phyloP scores from a whole-genome alignment of 139 green algal species.

The Micractinium conductrix region DNA sequence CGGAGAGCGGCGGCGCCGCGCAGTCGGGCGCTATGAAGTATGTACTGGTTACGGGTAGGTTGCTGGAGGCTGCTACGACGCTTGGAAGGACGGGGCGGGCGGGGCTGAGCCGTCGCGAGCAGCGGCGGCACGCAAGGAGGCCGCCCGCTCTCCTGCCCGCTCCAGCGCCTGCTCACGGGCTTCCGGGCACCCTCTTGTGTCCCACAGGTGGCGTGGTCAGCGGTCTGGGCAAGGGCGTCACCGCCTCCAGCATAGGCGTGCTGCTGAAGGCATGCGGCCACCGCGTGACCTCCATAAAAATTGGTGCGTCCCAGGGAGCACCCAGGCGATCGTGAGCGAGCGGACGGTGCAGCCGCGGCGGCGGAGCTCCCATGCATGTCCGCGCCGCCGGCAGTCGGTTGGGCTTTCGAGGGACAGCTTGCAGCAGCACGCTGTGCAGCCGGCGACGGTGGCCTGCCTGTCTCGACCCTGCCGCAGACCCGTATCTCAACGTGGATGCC shows the following conservation, averaged over 20 bases:
- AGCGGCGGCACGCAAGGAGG: background rate
- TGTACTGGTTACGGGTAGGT: constrained; percentile 87
- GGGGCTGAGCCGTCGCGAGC: background rate
- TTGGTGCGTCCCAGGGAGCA: too few relatives aligned
- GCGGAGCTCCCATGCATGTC: too few relatives aligned
- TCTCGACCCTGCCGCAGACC: too few relatives aligned
- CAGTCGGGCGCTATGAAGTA: too few relatives aligned
- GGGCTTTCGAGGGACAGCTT: too few relatives aligned
- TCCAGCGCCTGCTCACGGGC: background rate
- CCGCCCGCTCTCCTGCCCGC: background rate
- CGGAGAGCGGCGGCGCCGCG: too few relatives aligned
- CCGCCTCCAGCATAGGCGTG: constrained; percentile 94
- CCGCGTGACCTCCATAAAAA: constrained; percentile 97
- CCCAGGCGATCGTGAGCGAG: too few relatives aligned
- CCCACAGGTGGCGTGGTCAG: constrained; percentile 89
- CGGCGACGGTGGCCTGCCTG: too few relatives aligned
- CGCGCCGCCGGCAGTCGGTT: too few relatives aligned
- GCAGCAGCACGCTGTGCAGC: too few relatives aligned
- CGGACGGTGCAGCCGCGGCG: too few relatives aligned
- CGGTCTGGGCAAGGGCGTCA: constrained; percentile 98
- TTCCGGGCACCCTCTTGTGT: background rate
- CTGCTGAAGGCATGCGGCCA: constrained; percentile 94
- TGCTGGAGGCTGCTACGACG: too few relatives aligned
- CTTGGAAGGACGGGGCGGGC: background rate
- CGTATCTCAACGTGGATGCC: constrained; percentile 99